A percentile compares a stretch with the other conserved stretches of the same genome.
These are phyloP conservation scores for Hirsutella minnesotensis DNA, from an alignment of 2,329 filamentous ascomycete species.

Conservation along the genomic window DNA sequence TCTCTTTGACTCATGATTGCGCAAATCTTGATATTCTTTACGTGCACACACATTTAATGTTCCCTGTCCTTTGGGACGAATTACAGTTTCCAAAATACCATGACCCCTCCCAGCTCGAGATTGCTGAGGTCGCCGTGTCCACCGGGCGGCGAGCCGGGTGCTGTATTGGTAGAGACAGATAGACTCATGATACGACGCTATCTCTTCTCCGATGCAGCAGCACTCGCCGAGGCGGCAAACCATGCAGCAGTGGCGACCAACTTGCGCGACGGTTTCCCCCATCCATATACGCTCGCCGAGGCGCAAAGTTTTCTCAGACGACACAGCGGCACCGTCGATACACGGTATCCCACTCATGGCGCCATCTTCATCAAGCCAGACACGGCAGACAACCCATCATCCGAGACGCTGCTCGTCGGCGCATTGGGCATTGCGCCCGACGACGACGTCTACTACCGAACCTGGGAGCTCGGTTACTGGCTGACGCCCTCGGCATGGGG, in stretches of 20 bases:
- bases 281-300: constrained; percentile 29
- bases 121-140: too few relatives aligned
- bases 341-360: constrained; percentile 8
- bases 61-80: too few relatives aligned
- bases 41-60: too few relatives aligned
- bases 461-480: constrained; percentile 39
- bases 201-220: constrained; percentile 23
- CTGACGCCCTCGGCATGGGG: constrained; percentile 30
- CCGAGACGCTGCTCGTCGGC: constrained; percentile 21
- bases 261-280: constrained; percentile 33
- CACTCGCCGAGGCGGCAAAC: constrained; percentile 23
- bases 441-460: constrained; percentile 27
- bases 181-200: constrained; percentile 29
- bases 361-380: constrained; percentile 17
- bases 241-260: constrained; percentile 22
- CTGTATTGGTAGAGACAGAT: constrained; percentile 19
- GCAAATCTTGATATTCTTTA: too few relatives aligned
- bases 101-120: too few relatives aligned
- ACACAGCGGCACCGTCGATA: too few relatives aligned
- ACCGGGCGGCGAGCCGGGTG: constrained; percentile 8
- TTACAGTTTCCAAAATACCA: too few relatives aligned
- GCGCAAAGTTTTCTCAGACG: constrained; percentile 24
- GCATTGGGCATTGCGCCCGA: constrained; percentile 23
- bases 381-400: constrained; percentile 13
- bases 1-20: too few relatives aligned